Conservation (phyloP, 139 green algal species). For the Eudorina sp. region DNA sequence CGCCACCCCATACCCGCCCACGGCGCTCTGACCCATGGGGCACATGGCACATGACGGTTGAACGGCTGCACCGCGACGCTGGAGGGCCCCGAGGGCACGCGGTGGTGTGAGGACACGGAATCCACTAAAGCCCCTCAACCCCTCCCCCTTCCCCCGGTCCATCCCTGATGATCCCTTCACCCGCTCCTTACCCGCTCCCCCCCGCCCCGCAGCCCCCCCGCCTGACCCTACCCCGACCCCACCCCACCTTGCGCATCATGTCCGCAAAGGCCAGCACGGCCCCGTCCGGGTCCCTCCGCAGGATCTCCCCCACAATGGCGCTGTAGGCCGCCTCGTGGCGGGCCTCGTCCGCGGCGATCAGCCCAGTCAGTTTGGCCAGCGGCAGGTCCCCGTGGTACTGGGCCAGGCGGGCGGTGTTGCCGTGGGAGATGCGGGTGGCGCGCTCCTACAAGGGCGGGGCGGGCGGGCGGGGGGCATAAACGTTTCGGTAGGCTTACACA, state of each 20-base stretch:
- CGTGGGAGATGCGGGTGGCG: conserved; percentile 87
- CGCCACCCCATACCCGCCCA: too few species aligned
- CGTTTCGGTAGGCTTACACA: too few species aligned
- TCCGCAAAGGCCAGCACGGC: conserved; percentile 93
- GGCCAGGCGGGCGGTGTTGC: conserved; percentile 93
- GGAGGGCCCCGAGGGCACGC: too few species aligned
- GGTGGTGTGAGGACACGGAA: too few species aligned
- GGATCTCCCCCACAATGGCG: conserved; percentile 56
- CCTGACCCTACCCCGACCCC: neutral
- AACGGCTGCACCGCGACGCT: too few species aligned
- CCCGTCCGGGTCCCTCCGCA: conserved; percentile 63
- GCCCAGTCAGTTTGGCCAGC: conserved; percentile 86
- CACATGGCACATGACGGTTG: too few species aligned
- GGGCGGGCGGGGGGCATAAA: neutral
- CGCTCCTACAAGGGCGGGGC: conserved; percentile 33
- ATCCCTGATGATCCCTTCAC: too few species aligned
- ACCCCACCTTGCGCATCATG: conserved; percentile 95
- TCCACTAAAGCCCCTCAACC: too few species aligned
- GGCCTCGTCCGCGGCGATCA: conserved; percentile 95
- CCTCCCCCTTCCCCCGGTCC: too few species aligned
- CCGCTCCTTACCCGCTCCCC: too few species aligned
- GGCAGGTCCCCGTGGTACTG: conserved; percentile 87
- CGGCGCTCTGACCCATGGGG: too few species aligned
- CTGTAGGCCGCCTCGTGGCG: conserved; percentile 90
- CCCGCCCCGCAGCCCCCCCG: neutral